phyloP scores from a whole-genome alignment of 139 green algal genomes.

The Chlamydomonas eustigma region DNA sequence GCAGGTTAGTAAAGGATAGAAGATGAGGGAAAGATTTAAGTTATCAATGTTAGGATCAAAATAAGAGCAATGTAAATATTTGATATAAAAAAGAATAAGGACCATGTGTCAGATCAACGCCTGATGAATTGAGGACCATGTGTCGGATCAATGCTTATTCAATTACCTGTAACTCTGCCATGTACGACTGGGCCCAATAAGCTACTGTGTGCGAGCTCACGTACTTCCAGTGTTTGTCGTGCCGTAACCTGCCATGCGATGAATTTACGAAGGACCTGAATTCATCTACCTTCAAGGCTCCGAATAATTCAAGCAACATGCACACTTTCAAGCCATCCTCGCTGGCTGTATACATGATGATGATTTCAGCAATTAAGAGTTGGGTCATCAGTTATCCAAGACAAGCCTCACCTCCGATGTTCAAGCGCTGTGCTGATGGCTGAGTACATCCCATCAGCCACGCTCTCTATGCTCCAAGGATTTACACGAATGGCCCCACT shows the following conservation, averaged over 20 bases:
- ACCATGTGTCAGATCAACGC: too few relatives aligned
- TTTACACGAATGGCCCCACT: constrained; percentile 93
- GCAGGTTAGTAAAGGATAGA: not conserved
- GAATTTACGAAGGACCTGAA: too few relatives aligned
- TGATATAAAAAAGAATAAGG: too few relatives aligned
- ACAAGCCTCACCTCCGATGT: constrained; percentile 56
- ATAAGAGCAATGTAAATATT: too few relatives aligned
- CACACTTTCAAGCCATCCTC: constrained; percentile 3
- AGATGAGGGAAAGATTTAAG: not conserved
- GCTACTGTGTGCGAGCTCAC: constrained; percentile 87
- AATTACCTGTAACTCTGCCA: not conserved
- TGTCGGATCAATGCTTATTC: too few relatives aligned
- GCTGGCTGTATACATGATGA: too few relatives aligned
- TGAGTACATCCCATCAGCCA: constrained; percentile 86
- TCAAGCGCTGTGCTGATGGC: constrained; percentile 60
- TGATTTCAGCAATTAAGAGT: constrained; percentile 14
- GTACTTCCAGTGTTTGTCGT: constrained; percentile 98
- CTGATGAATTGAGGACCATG: too few relatives aligned
- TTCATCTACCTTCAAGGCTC: too few relatives aligned
- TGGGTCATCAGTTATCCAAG: not conserved
- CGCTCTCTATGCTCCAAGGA: constrained; percentile 89
- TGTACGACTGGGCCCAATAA: constrained; percentile 81
- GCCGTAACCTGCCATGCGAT: constrained; percentile 67
- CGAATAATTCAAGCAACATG: too few relatives aligned
- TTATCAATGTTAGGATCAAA: too few relatives aligned